phyloP scores from a whole-genome alignment of 345 rosid genomes.

The Raphanus sativus region DNA sequence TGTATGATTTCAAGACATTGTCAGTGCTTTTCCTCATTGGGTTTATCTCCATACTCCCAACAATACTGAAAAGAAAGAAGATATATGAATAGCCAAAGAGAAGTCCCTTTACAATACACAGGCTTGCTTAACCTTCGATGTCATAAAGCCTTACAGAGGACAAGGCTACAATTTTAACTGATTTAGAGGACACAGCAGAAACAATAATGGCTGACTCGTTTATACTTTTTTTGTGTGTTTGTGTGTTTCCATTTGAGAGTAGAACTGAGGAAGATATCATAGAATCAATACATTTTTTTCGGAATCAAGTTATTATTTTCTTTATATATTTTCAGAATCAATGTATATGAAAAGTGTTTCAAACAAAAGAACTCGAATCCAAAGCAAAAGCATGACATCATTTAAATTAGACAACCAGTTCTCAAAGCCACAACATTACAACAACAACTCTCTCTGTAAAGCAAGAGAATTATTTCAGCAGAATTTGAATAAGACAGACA shows the following conservation, averaged over 20 bases:
- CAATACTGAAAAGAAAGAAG: conserved; percentile 73
- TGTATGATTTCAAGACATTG: conserved; percentile 78
- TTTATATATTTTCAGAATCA: background rate
- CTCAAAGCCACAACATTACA: conserved; percentile 8
- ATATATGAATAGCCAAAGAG: conserved; percentile 47
- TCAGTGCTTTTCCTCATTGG: conserved; percentile 78
- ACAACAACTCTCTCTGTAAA: conserved; percentile 9
- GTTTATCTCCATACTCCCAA: conserved; percentile 60
- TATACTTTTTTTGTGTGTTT: background rate
- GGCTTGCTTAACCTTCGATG: conserved; percentile 18
- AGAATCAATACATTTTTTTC: background rate
- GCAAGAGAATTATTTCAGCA: background rate
- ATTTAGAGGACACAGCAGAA: conserved; percentile 12
- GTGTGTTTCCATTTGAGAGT: conserved; percentile 7
- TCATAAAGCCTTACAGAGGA: conserved; percentile 13
- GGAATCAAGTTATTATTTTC: background rate
- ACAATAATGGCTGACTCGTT: background rate
- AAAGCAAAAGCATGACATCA: conserved; percentile 14
- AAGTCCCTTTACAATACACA: background rate
- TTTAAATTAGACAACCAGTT: conserved; percentile 16
- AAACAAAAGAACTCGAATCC: background rate
- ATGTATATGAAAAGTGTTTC: background rate
- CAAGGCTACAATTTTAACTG: conserved; percentile 25
- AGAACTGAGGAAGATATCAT: conserved; percentile 6
- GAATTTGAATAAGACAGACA: conserved; percentile 19